Conservation (phyloP, 169 alveolate species). For the Plasmodium relictum region DNA sequence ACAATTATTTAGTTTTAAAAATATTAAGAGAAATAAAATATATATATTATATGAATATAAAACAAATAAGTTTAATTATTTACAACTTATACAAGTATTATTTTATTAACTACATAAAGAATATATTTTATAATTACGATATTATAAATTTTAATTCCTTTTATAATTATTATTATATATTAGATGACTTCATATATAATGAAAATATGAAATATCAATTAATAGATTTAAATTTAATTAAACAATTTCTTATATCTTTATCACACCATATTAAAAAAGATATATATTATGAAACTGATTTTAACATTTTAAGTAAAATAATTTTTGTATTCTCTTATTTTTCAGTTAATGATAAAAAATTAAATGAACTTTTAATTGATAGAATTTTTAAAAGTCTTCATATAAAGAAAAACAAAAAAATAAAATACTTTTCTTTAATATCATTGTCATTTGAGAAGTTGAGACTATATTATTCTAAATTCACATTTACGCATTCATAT, state of each 20-base stretch:
- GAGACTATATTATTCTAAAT: constrained; percentile 25
- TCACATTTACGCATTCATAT: constrained; percentile 25
- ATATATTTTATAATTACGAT: constrained; percentile 12
- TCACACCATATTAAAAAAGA: constrained; percentile 8
- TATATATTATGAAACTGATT: constrained; percentile 32
- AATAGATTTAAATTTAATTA: constrained; percentile 15
- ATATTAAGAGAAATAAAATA: constrained; percentile 25
- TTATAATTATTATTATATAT: constrained; percentile 12
- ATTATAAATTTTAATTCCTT: background rate
- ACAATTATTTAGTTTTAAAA: constrained; percentile 31
- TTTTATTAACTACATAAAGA: constrained; percentile 15
- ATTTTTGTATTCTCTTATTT: constrained; percentile 41
- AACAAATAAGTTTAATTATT: constrained; percentile 34
- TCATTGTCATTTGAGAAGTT: constrained; percentile 44
- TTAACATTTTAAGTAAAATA: constrained; percentile 26
- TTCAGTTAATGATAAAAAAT: constrained; percentile 12
- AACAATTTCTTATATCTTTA: constrained; percentile 19
- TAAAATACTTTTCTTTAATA: constrained; percentile 51
- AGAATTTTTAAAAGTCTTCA: constrained; percentile 25
- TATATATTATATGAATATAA: constrained; percentile 27
- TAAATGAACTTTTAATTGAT: constrained; percentile 23
- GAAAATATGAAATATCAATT: background rate
- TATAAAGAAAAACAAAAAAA: constrained; percentile 42
- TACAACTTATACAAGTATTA: constrained; percentile 34
- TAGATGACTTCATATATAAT: constrained; percentile 12